Base-by-base conservation (phyloP, 345 rosid genomes). In the Firmiana major region DNA sequence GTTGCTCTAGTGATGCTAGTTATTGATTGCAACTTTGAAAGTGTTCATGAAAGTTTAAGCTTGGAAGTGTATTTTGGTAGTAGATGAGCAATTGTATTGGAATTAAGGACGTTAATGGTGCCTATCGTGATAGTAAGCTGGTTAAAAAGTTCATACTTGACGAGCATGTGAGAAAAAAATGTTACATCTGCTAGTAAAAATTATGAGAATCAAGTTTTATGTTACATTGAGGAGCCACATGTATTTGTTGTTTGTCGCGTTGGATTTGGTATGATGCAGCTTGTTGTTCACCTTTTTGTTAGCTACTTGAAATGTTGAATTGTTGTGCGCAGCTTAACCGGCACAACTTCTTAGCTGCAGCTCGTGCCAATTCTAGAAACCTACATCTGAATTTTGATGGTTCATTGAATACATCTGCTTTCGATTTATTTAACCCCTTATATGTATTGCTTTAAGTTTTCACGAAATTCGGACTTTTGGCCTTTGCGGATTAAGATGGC, bases 301-400 rank as follows among this genome's bases (percentile, higher is more conserved):
- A 45, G 73, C 58, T 49, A 67, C 69, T 64, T 64, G 69, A 64
- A 19, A 38, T 8, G n/a, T 17, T 66, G 71, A 21, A n/a, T 66
- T 66, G 69, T 64, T 2, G 22, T 5, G 1, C 9, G 31, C 71
- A 43, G 15, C 71, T 40, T 42, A 21, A 66, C 51, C 6, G 71
- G 3, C 34, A 13, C 15, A 24, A 49, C 26, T 28, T 71, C 22
- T 22, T 60, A 28, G 46, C 54, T 31, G 57, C 36, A 71, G 13
- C 1, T 68, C n/a, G 31, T n/a, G 38, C 42, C 19, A 2, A 4
- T 22, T 21, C 55, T 3, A 16, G 11, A 59, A 38, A 12, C 7
- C 16, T 59, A 26, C 64, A 0, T 51, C 55, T 21, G 13, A 19
- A 4, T 58, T 26, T 46, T n/a, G 19, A 16, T 34, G 48, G 48